Base-by-base conservation (phyloP, 768 basidiomycete species). In the Gelatoporia subvermispora region DNA sequence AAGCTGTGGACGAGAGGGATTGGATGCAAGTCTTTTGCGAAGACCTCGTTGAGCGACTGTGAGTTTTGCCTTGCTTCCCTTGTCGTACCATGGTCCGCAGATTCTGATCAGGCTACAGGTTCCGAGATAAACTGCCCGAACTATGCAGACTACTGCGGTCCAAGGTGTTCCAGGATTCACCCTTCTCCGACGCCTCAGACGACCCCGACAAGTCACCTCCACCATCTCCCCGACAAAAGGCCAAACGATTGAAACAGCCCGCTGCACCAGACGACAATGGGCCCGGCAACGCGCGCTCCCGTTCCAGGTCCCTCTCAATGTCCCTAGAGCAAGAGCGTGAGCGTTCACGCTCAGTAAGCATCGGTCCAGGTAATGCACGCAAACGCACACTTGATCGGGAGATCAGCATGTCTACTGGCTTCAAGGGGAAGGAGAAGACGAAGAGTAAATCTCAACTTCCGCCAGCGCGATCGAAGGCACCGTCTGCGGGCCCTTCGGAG, bases 11-110 rank as follows among this genome's bases (percentile, higher is more conserved):
- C 35, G 56, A 60, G 16, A 52, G 63, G 4, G 88, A 92, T 56
- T 90, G 88, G 88, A 81, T 79, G 67, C 89, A 90, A 60, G 51
- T 61, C 1, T 90, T 90, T 59, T 84, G 74, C 41, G 78, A 83
- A 57, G 77, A 81, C 21, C 58, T 85, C 41, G 79, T 90, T 15
- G 83, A 87, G 53, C 74, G 69, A 35, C 70, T 75, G 87, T 88
- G 57, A 45, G 80, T 69, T 34, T 43, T 42, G 28, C 21, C 17
- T 31, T 45, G 25, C 36, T 35, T 9, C 24, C 10, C 18, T 3
- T 25, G 5, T 21, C 37, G n/a, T 35, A 47, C 40, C 23, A 47
- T 46, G 39, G 39, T 39, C 37, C 25, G 42, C 5, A 39, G 24
- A 3, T 48, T 45, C 17, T 60, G 43, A 53, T 44, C 37, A 37